Evolutionary conservation across 2,329 filamentous ascomycete species (phyloP).

Genomic region (Colletotrichum scovillei): DNA sequence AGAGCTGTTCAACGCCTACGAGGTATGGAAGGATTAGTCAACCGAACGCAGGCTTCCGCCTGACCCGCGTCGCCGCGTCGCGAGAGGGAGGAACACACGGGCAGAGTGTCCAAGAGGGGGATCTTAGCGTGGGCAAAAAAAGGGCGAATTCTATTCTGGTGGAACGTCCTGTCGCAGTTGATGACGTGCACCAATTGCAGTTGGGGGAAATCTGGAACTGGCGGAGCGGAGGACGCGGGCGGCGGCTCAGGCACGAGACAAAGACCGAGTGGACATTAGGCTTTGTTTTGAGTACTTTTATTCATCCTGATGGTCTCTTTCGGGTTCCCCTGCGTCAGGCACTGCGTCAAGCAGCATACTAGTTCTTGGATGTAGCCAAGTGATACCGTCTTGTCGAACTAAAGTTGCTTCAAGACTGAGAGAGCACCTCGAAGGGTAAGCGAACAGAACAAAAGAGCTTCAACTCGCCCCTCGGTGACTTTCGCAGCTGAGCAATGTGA

Average conservation of each 20-base stretch:
- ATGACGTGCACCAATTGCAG: conserved; percentile 1
- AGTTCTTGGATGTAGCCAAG: not conserved
- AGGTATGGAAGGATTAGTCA: not conserved
- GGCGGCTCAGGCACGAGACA: not conserved
- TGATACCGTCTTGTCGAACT: not conserved
- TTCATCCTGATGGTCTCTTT: not conserved
- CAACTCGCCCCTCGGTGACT: not conserved
- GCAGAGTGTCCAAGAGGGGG: not conserved
- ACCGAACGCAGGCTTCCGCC: not conserved
- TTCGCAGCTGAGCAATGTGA: not conserved
- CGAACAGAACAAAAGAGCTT: not conserved
- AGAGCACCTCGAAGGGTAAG: not conserved
- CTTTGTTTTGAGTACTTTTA: not conserved
- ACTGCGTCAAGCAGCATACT: not conserved
- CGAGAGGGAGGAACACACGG: not conserved
- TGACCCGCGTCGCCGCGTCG: not conserved
- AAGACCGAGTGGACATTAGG: not conserved
- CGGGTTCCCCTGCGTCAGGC: not conserved
- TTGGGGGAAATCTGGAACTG: not conserved
- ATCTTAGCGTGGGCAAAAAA: not conserved
- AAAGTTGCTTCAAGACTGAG: not conserved
- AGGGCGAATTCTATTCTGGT: not conserved
- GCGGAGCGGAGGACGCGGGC: not conserved
- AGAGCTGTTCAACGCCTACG: not conserved
- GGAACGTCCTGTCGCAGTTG: not conserved